Percentiles rank a stretch among this genome's conserved stretches.
Conservation (phyloP, 2,329 filamentous ascomycete genomes). For the Berkeleyomyces rouxiae region DNA sequence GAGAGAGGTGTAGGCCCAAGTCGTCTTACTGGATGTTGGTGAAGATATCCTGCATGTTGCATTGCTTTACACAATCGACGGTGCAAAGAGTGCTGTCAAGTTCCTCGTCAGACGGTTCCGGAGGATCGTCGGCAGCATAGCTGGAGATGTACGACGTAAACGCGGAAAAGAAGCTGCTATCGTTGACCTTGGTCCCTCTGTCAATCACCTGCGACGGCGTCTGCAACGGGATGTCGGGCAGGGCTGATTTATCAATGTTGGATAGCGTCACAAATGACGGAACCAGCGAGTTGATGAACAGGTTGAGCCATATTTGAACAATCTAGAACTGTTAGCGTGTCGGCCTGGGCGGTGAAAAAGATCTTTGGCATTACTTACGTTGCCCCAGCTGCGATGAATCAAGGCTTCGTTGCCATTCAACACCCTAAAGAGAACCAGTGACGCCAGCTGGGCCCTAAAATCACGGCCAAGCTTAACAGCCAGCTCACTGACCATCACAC, state of each 20-base stretch:
- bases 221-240: slow-evolving; percentile 75
- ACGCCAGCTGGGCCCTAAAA: slow-evolving; percentile 83
- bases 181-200: slow-evolving; percentile 57
- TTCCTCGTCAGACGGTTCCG: slow-evolving; percentile 93
- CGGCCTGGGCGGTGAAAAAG: background rate
- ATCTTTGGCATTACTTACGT: slow-evolving; percentile 36
- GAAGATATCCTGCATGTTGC: slow-evolving; percentile 68
- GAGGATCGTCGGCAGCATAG: slow-evolving; percentile 93
- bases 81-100: slow-evolving; percentile 89
- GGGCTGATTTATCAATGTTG: slow-evolving; percentile 15
- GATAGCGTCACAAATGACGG: slow-evolving; percentile 56
- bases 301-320: slow-evolving; percentile 80
- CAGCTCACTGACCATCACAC: slow-evolving; percentile 96
- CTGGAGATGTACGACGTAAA: slow-evolving; percentile 97
- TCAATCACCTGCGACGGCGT: slow-evolving; percentile 87
- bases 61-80: slow-evolving; percentile 84
- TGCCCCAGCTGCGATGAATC: slow-evolving; percentile 61
- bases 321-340: slow-evolving; percentile 40
- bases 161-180: slow-evolving; percentile 79
- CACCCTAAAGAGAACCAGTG: slow-evolving; percentile 86
- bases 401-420: slow-evolving; percentile 69
- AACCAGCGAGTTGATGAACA: slow-evolving; percentile 90
- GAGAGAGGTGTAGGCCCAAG: slow-evolving; percentile 18
- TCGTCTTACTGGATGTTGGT: slow-evolving; percentile 54
- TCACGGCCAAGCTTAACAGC: slow-evolving; percentile 91